Conservation (phyloP, 208 protist species). For the Wallacemonas sp. region DNA sequence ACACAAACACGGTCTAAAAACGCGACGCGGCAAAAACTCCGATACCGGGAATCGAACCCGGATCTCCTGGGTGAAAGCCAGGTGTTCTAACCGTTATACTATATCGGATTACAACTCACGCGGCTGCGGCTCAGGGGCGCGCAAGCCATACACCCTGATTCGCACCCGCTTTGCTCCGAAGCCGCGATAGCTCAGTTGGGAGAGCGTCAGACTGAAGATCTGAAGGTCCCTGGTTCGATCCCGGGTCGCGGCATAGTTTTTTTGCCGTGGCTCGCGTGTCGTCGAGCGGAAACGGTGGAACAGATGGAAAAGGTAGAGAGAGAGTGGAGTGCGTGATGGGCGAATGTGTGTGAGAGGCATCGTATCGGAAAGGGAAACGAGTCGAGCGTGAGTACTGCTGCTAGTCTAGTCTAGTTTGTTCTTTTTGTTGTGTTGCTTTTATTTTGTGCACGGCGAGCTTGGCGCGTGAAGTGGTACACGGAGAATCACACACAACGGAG, state of each 20-base stretch:
- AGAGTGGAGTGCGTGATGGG: no score
- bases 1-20: not conserved
- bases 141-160: not conserved
- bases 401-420: no score
- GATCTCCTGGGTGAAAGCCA: constrained; percentile 76
- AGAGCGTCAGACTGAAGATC: constrained; percentile 92
- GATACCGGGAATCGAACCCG: constrained; percentile 83
- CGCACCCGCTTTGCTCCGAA: constrained; percentile 3
- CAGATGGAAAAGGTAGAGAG: not conserved
- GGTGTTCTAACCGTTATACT: constrained; percentile 81
- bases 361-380: no score
- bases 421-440: no score
- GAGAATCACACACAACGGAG: no score
- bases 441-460: no score
- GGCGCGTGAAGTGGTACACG: no score
- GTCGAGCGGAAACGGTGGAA: not conserved
- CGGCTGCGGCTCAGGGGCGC: not conserved
- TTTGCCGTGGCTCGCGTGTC: not conserved
- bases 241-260: constrained; percentile 78
- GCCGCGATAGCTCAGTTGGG: constrained; percentile 89
- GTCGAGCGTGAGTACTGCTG: no score
- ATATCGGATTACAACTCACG: constrained; percentile 35
- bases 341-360: no score
- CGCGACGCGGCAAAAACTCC: constrained; percentile 34
- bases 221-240: constrained; percentile 91